Conservation (phyloP, 176 grass and related monocot species). For the Cenchrus fungigraminus region DNA sequence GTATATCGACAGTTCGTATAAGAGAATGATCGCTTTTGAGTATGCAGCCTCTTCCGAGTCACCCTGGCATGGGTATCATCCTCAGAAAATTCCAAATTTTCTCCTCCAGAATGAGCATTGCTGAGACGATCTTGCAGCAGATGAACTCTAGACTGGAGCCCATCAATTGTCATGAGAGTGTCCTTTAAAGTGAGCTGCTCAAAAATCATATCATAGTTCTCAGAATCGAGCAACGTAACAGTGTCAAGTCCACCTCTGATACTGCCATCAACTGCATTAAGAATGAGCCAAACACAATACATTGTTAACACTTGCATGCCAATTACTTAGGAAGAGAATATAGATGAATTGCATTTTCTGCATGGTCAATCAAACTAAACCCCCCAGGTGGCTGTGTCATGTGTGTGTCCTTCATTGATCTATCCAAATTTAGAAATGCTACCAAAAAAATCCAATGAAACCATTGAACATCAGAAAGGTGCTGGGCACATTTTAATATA, state of each 20-base stretch:
- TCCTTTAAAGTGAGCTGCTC: conserved; percentile 55
- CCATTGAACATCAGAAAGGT: background rate
- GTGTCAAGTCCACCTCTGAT: conserved; percentile 56
- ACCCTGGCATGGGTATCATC: conserved; percentile 20
- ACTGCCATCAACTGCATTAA: conserved; percentile 53
- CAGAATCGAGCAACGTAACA: conserved; percentile 54
- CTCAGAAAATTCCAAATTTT: conserved; percentile 42
- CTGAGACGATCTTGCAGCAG: conserved; percentile 63
- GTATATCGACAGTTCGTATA: conserved; percentile 28
- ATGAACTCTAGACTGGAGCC: conserved; percentile 58
- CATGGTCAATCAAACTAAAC: conserved; percentile 26
- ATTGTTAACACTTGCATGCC: conserved; percentile 21
- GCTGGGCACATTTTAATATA: background rate
- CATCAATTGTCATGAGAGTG: conserved; percentile 65
- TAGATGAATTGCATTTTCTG: conserved; percentile 23
- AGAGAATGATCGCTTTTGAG: conserved; percentile 46
- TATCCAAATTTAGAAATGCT: conserved; percentile 25
- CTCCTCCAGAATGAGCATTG: conserved; percentile 51
- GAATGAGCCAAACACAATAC: conserved; percentile 38
- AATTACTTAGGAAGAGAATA: conserved; percentile 3
- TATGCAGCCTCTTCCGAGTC: conserved; percentile 43
- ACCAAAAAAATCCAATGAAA: conserved; percentile 18
- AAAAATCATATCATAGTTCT: conserved; percentile 42
- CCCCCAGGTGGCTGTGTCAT: background rate
- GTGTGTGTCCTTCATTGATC: conserved; percentile 6